Conservation (phyloP, 2,329 filamentous ascomycete species). For the Alternaria brassicicola region DNA sequence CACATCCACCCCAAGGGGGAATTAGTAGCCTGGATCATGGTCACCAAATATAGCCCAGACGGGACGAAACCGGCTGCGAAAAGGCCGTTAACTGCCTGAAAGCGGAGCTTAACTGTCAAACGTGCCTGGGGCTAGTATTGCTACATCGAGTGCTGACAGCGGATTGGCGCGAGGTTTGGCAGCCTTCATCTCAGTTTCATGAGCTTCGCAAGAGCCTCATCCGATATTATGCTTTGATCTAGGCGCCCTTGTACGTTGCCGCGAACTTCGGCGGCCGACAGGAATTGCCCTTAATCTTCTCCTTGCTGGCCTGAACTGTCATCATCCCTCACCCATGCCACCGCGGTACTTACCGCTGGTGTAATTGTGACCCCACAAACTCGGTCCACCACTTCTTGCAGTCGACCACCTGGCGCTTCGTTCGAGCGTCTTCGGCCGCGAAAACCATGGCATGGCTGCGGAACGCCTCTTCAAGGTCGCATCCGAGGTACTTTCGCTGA, state of each 20-base stretch:
- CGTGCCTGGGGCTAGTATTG: constrained; percentile 19
- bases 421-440: constrained; percentile 86
- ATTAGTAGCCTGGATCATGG: constrained; percentile 34
- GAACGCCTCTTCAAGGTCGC: constrained; percentile 84
- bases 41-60: constrained; percentile 45
- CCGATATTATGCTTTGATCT: constrained; percentile 27
- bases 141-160: constrained; percentile 22
- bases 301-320: constrained; percentile 2
- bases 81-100: constrained; percentile 41
- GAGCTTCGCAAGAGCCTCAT: constrained; percentile 25
- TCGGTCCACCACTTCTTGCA: constrained; percentile 78
- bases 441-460: constrained; percentile 92
- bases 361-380: constrained; percentile 53
- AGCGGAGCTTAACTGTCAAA: constrained; percentile 29
- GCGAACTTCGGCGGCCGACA: constrained; percentile 8
- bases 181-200: constrained; percentile 25
- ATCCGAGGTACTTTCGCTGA: constrained; percentile 78
- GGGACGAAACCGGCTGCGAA: constrained; percentile 24
- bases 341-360: constrained; percentile 15
- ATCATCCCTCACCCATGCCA: constrained; percentile 5
- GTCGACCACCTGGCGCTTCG: constrained; percentile 70
- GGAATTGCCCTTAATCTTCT: constrained; percentile 1
- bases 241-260: constrained; percentile 36
- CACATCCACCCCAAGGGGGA: constrained; percentile 16
- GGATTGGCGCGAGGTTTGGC: constrained; percentile 20